phyloP scores from a whole-genome alignment of 495 filamentous ascomycete species.

The Neurospora africana region DNA sequence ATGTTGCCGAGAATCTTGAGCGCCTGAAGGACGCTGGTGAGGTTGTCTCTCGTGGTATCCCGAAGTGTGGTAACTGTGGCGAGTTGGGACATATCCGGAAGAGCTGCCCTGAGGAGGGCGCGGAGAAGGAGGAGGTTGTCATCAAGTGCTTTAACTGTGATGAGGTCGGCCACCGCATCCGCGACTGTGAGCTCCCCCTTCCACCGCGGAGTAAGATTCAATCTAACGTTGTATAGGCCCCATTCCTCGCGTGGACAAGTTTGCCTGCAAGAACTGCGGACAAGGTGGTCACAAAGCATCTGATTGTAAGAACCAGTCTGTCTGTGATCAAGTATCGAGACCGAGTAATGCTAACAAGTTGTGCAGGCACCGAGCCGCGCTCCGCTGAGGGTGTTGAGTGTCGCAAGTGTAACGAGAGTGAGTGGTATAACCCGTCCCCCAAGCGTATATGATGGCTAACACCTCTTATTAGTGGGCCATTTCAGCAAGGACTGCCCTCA shows the following conservation, averaged over 20 bases:
- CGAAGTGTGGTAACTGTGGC: constrained; percentile 60
- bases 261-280: constrained; percentile 76
- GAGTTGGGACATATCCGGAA: constrained; percentile 66
- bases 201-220: constrained; percentile 7
- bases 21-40: constrained; percentile 66
- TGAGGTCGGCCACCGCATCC: constrained; percentile 53
- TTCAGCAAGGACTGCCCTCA: constrained; percentile 76
- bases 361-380: constrained; percentile 46
- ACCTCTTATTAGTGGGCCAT: constrained; percentile 52
- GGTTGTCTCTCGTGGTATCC: constrained; percentile 51
- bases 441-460: constrained; percentile 8
- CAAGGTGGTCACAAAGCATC: constrained; percentile 29
- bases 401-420: constrained; percentile 63
- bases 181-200: constrained; percentile 47
- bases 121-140: constrained; percentile 32
- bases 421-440: background rate
- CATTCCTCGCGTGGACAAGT: constrained; percentile 42
- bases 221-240: constrained; percentile 33
- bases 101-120: constrained; percentile 53
- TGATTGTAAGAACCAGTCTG: constrained; percentile 24
- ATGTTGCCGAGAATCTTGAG: constrained; percentile 57
- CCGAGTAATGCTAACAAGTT: constrained; percentile 29
- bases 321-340: background rate
- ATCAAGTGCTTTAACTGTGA: constrained; percentile 72
- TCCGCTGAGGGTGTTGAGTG: constrained; percentile 69